Conservation (phyloP, 78 protist species). For the Protostelium mycophagum region DNA sequence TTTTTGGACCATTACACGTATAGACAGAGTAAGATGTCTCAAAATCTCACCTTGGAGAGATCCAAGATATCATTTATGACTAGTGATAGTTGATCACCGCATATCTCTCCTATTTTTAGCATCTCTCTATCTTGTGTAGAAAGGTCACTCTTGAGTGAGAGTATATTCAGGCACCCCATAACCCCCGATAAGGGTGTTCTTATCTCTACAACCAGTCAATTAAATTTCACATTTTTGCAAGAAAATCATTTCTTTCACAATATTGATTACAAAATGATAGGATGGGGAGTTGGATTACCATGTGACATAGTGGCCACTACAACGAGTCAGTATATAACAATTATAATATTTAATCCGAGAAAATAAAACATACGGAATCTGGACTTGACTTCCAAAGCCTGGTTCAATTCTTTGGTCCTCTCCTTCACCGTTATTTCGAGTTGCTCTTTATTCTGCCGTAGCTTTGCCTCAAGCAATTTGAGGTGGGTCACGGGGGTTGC, state of each 20-base stretch:
- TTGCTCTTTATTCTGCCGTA: neutral
- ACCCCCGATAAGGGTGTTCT: neutral
- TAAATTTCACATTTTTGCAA: neutral
- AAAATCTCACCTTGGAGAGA: neutral
- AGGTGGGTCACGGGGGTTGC: neutral
- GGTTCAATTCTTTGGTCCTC: neutral
- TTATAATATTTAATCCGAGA: too few relatives aligned
- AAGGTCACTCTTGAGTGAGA: neutral
- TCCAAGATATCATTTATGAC: neutral
- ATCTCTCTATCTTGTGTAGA: neutral
- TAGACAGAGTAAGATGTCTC: too few relatives aligned
- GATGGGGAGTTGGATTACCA: too few relatives aligned
- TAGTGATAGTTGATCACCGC: neutral
- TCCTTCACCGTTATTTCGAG: neutral
- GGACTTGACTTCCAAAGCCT: neutral
- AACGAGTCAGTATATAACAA: neutral
- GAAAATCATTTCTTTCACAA: too few relatives aligned
- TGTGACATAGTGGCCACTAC: neutral
- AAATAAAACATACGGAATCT: neutral
- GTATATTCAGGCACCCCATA: neutral
- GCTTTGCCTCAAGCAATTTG: neutral
- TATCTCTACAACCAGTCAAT: neutral
- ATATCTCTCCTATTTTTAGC: neutral
- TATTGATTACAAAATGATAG: too few relatives aligned
- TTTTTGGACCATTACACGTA: too few relatives aligned